Conservation (phyloP, 768 basidiomycete species). For the Xanthoconium purpureum region DNA sequence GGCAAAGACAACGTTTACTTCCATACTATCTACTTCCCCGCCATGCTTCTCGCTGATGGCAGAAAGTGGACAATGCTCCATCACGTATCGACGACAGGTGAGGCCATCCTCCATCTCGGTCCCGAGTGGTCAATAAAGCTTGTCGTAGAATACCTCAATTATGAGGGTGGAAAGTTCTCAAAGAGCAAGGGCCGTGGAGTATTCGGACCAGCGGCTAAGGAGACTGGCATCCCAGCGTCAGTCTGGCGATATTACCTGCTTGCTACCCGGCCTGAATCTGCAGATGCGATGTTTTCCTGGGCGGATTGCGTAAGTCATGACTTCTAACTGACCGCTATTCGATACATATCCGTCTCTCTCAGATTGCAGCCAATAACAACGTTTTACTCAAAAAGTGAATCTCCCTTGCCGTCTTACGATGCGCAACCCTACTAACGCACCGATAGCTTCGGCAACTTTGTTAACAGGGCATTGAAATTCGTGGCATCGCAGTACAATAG, state of each 20-base stretch:
- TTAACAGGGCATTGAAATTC: conserved; percentile 93
- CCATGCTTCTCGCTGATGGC: conserved; percentile 84
- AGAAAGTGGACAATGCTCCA: conserved; percentile 91
- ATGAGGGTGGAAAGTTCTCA: conserved; percentile 98
- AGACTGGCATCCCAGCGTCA: conserved; percentile 88
- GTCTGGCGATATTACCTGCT: conserved; percentile 98
- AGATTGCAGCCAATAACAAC: conserved; percentile 92
- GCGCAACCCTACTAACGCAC: background rate
- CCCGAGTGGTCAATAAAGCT: background rate
- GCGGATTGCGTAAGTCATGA: conserved; percentile 70
- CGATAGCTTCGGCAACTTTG: conserved; percentile 90
- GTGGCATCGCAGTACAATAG: conserved; percentile 79
- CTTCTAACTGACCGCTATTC: background rate
- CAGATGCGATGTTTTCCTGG: conserved; percentile 97
- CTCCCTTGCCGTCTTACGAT: background rate
- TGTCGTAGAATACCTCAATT: conserved; percentile 86
- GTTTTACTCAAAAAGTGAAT: conserved; percentile 88
- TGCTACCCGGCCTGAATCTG: conserved; percentile 87
- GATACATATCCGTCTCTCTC: background rate
- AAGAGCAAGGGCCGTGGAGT: conserved; percentile 97
- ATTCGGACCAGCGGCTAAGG: conserved; percentile 90
- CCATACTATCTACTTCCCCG: conserved; percentile 94
- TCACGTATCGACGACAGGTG: conserved; percentile 93
- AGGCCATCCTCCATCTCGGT: conserved; percentile 14
- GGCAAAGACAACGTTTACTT: conserved; percentile 99